Evolutionary conservation across 495 filamentous ascomycete genomes (phyloP).

Genomic region (Lepraria neglecta): DNA sequence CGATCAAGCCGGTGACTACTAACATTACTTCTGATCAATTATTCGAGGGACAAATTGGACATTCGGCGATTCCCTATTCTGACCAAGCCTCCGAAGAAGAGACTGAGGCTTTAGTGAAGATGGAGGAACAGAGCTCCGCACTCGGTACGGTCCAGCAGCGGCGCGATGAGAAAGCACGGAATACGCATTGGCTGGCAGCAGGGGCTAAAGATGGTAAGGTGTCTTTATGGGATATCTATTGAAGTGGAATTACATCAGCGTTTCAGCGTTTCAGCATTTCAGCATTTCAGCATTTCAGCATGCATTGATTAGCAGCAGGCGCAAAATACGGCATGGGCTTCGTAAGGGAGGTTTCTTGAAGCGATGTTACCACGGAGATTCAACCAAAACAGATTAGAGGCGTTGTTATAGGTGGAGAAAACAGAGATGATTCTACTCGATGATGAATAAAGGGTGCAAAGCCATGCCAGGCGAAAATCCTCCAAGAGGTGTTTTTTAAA

Average conservation of each 20-base stretch:
- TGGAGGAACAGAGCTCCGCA: background rate
- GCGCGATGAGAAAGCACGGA: conserved; percentile 56
- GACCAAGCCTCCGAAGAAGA: conserved; percentile 2
- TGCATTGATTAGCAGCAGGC: too few species aligned
- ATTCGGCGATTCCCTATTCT: background rate
- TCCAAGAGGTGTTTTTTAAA: too few species aligned
- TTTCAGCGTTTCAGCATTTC: too few species aligned
- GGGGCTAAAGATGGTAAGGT: conserved; percentile 96
- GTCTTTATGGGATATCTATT: conserved; percentile 94
- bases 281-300: too few species aligned
- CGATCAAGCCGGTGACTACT: conserved; percentile 26
- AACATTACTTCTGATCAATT: background rate
- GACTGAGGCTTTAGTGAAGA: background rate
- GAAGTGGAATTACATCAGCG: conserved; percentile 20
- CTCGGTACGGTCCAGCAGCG: conserved; percentile 49
- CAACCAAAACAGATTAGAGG: too few species aligned
- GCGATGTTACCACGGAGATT: too few species aligned
- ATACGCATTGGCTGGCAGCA: conserved; percentile 80
- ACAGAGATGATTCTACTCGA: too few species aligned
- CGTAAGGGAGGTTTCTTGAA: too few species aligned
- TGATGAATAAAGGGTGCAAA: too few species aligned
- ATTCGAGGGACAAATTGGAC: background rate
- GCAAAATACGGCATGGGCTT: too few species aligned
- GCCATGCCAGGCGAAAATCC: too few species aligned
- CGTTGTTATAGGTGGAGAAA: too few species aligned